Conservation (phyloP, 768 basidiomycete species). For the Russula griseocarnosa region DNA sequence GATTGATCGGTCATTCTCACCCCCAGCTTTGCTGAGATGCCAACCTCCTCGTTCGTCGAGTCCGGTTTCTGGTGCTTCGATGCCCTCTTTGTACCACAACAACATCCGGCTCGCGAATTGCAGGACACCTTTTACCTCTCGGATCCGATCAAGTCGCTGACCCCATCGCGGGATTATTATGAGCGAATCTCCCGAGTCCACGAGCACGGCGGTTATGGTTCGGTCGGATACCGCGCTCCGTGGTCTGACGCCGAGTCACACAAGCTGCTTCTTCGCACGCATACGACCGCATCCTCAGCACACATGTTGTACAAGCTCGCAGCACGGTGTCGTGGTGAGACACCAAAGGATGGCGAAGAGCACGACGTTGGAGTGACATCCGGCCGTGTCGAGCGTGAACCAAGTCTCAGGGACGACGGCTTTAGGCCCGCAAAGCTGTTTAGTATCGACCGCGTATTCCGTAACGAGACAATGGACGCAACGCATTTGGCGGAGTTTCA, state of each 20-base stretch:
- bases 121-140: conserved; percentile 99
- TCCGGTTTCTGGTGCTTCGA: conserved; percentile 99
- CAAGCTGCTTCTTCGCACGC: conserved; percentile 90
- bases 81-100: conserved; percentile 95
- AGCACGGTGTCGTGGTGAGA: conserved; percentile 68
- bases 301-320: conserved; percentile 94
- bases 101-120: conserved; percentile 95
- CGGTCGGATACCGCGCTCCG: conserved; percentile 94
- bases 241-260: conserved; percentile 91
- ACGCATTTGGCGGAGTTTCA: conserved; percentile 99
- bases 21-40: conserved; percentile 94
- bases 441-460: conserved; percentile 97
- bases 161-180: conserved; percentile 80
- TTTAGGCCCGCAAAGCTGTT: conserved; percentile 93
- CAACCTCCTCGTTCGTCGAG: conserved; percentile 92
- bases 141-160: conserved; percentile 73
- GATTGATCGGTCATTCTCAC: not conserved
- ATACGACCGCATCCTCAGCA: conserved; percentile 93
- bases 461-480: conserved; percentile 97
- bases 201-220: conserved; percentile 83
- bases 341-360: conserved; percentile 39
- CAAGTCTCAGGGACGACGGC: conserved; percentile 51
- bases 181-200: conserved; percentile 79
- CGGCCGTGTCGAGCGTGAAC: conserved; percentile 38
- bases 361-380: conserved; percentile 34